These are phyloP conservation scores for Coleophoma crateriformis DNA, from an alignment of 2,329 filamentous ascomycete species.

Conservation along the genomic window DNA sequence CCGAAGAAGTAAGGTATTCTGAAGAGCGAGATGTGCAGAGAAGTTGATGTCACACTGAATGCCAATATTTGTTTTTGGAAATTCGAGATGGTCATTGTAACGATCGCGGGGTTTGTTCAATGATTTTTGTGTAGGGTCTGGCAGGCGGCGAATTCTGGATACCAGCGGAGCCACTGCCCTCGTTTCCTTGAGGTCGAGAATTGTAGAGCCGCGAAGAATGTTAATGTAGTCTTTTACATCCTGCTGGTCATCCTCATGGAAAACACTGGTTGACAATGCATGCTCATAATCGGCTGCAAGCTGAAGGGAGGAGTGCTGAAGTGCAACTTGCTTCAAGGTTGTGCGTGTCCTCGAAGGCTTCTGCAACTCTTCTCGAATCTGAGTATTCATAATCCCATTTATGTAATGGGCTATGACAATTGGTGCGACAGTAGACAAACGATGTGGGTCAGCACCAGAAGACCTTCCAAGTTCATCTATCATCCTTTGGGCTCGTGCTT, in stretches of 20 bases:
- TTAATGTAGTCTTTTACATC: constrained; percentile 43
- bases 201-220: constrained; percentile 34
- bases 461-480: constrained; percentile 26
- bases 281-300: constrained; percentile 50
- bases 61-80: constrained; percentile 70
- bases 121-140: constrained; percentile 35
- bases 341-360: constrained; percentile 8
- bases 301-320: constrained; percentile 47
- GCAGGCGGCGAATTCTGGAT: constrained; percentile 21
- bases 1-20: constrained; percentile 77
- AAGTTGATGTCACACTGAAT: constrained; percentile 93
- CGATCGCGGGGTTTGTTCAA: constrained; percentile 45
- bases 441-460: constrained; percentile 10
- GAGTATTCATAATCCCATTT: constrained; percentile 41
- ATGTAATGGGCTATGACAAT: constrained; percentile 41
- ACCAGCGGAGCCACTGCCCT: constrained; percentile 11
- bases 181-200: constrained; percentile 13
- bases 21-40: constrained; percentile 73
- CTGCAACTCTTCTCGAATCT: constrained; percentile 38
- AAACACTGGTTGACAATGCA: constrained; percentile 43
- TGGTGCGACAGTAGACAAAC: constrained; percentile 14
- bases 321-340: constrained; percentile 30
- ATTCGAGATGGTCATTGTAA: constrained; percentile 62
- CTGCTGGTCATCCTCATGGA: constrained; percentile 29
- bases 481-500: constrained; percentile 37